phyloP scores from a whole-genome alignment of 208 protist species.

The Trypanosoma caninum region DNA sequence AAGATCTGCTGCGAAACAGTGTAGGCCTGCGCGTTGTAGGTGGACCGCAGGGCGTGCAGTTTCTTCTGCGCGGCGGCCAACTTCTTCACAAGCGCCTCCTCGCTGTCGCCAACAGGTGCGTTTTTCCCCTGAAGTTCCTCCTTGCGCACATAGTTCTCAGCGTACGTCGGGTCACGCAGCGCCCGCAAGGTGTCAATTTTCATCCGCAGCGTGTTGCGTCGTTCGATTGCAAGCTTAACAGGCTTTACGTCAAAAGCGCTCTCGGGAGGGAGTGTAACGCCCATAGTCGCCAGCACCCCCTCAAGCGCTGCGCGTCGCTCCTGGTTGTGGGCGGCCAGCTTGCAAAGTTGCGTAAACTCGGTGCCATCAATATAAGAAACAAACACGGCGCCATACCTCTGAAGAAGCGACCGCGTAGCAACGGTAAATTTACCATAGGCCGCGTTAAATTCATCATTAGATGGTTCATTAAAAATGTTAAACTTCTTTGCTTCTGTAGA shows the following conservation, averaged over 20 bases:
- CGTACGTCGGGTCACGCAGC: slow-evolving; percentile 41
- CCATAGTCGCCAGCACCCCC: slow-evolving; percentile 24
- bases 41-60: slow-evolving; percentile 22
- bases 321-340: slow-evolving; percentile 46
- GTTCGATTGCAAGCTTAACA: slow-evolving; percentile 29
- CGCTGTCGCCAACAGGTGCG: slow-evolving; percentile 31
- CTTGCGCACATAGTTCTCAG: slow-evolving; percentile 30
- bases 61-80: slow-evolving; percentile 28
- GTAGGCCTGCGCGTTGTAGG: slow-evolving; percentile 38
- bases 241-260: slow-evolving; percentile 35
- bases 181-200: slow-evolving; percentile 55
- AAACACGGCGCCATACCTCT: background rate
- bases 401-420: background rate
- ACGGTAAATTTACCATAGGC: slow-evolving; percentile 4
- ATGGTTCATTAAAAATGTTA: slow-evolving; percentile 12
- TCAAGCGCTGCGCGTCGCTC: slow-evolving; percentile 28
- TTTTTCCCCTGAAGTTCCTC: slow-evolving; percentile 35
- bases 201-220: slow-evolving; percentile 34
- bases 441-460: slow-evolving; percentile 10
- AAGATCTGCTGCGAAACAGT: background rate
- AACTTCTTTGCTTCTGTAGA: background rate
- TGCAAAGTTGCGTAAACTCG: slow-evolving; percentile 28
- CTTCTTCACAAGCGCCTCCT: slow-evolving; percentile 23
- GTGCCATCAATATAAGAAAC: slow-evolving; percentile 77
- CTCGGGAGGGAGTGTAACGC: slow-evolving; percentile 28